Evolutionary conservation across 2,329 filamentous ascomycete genomes (phyloP).

Genomic region (Nigrograna mackinnonii): DNA sequence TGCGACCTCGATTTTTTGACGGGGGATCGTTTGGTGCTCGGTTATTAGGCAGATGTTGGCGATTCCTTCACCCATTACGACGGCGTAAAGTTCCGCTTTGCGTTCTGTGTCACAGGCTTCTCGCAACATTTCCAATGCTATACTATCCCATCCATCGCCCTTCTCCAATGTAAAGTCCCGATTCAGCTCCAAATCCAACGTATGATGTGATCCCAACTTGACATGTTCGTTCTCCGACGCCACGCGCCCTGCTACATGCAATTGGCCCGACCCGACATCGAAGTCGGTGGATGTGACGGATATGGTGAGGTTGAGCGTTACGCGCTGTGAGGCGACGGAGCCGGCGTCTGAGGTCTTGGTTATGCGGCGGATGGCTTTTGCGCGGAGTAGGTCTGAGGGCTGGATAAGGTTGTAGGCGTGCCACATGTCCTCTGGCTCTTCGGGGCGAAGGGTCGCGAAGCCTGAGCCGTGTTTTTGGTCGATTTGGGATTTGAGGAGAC

Average conservation of each 20-base stretch:
- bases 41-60: constrained; percentile 85
- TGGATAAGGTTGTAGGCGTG: constrained; percentile 76
- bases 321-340: constrained; percentile 63
- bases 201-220: constrained; percentile 69
- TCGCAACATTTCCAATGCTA: constrained; percentile 75
- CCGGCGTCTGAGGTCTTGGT: constrained; percentile 64
- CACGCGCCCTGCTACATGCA: constrained; percentile 70
- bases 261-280: constrained; percentile 67
- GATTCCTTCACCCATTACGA: constrained; percentile 89
- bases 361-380: constrained; percentile 68
- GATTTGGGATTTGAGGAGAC: constrained; percentile 68
- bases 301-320: constrained; percentile 68
- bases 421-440: constrained; percentile 81
- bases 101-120: constrained; percentile 80
- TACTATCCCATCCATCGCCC: constrained; percentile 79
- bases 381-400: constrained; percentile 65
- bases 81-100: constrained; percentile 81
- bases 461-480: constrained; percentile 67
- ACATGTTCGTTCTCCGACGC: constrained; percentile 69
- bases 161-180: constrained; percentile 90
- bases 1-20: constrained; percentile 68
- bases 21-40: constrained; percentile 76
- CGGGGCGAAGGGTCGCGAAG: constrained; percentile 66
- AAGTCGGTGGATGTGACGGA: constrained; percentile 70
- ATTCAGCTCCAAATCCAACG: constrained; percentile 82